Base-by-base conservation (phyloP, 139 green algal genomes). In the Mesotaenium endlicherianum region DNA sequence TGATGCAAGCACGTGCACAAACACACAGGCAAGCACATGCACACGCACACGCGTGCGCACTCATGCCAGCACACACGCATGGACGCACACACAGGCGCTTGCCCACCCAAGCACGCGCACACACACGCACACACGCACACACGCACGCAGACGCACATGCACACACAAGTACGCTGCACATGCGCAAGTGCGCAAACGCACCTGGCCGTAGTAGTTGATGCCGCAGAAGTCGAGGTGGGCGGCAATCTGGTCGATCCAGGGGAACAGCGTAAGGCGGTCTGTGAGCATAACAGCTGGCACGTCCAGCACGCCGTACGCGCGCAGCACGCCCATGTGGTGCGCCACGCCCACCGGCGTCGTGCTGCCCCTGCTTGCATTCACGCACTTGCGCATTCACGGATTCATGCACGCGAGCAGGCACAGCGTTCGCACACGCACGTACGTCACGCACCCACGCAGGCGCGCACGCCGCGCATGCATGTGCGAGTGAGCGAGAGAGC, bases 151-250 rank as follows among this genome's bases (percentile, higher is more conserved):
- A 70, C 58, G 17, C 58, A 34, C 58, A 38, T 16, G 20, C 58
- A 41, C 26, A 41, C 58, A 70, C 58, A 70, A 16, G 58, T 11
- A 70, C 58, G 17, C 58, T n/a, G 5, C 58, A 70, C 58, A 70
- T 16, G 17, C 58, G 20, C 58, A 70, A 64, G 20, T 64, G 20
- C 26, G 50, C 50, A 20, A 64, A 20, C 60, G 43, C 60, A 87
- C 83, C 77, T 88, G 83, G 26, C 83, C 83, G 58, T 88, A 88
- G 78, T 86, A 88, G 64, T 88, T 88, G 77, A 88, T 40, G 43
- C 83, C 83, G 1, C 70, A 55, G 72, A 86, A 88, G 39, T 88
- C 83, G 39, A 88, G 57, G 50, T 86, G 59, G 76, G 75, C 64
- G 1, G 49, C 42, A 44, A 88, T 81, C 53, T 82, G 83, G 47